A percentile compares a stretch with the other conserved stretches of the same genome.
Evolutionary conservation across 768 basidiomycete genomes (phyloP).

Genomic region (Boletus fagicola): DNA sequence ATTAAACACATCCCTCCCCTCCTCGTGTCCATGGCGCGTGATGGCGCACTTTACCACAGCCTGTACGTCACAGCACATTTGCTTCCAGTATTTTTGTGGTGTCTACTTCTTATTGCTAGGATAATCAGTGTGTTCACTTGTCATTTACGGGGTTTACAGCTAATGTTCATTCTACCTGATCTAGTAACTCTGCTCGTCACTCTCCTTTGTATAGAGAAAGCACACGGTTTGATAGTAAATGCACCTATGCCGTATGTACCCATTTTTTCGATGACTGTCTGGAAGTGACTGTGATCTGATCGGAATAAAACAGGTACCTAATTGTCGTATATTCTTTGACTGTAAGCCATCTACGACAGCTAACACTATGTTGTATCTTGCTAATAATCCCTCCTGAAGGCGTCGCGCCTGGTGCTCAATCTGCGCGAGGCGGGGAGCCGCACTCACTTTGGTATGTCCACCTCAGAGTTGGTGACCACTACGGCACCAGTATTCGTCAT

Average conservation of each 20-base stretch:
- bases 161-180: neutral
- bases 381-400: no score
- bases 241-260: neutral
- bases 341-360: neutral
- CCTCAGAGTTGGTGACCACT: no score
- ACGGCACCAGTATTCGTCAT: neutral
- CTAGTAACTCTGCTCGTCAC: neutral
- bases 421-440: neutral
- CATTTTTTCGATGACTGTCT: neutral
- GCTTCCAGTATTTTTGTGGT: neutral
- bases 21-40: slow-evolving; percentile 3
- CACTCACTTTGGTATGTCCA: neutral
- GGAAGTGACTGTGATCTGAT: neutral
- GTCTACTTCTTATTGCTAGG: neutral
- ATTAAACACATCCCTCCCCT: neutral
- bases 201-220: neutral
- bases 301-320: neutral
- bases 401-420: no score
- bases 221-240: neutral
- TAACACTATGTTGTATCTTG: no score
- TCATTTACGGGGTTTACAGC: neutral
- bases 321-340: neutral
- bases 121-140: neutral
- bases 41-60: neutral
- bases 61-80: neutral